Conservation (phyloP, 1,284 basidiomycete genomes). For the Pisolithus thermaeus region DNA sequence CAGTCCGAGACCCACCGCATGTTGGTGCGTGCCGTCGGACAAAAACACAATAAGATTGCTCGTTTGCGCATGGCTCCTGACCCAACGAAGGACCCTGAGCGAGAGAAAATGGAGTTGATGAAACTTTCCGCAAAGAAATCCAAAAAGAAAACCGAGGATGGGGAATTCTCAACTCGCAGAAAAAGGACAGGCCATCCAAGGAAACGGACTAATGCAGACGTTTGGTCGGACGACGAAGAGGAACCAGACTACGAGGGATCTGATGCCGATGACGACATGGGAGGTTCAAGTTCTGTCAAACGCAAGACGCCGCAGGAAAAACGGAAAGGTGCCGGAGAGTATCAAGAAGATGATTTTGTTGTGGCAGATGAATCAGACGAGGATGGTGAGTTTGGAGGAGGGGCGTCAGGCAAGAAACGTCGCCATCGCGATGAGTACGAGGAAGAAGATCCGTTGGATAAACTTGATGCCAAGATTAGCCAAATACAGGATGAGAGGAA, state of each 20-base stretch:
- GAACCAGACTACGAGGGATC: slow-evolving; percentile 51
- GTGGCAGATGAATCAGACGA: slow-evolving; percentile 72
- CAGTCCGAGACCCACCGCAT: slow-evolving; percentile 85
- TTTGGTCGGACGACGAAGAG: slow-evolving; percentile 61
- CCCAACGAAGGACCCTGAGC: slow-evolving; percentile 66
- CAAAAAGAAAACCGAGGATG: slow-evolving; percentile 44
- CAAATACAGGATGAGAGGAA: slow-evolving; percentile 43
- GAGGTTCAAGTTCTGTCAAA: slow-evolving; percentile 29
- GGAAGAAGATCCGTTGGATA: slow-evolving; percentile 58
- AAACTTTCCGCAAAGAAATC: slow-evolving; percentile 61
- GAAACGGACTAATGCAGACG: slow-evolving; percentile 40
- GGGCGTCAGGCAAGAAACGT: slow-evolving; percentile 30
- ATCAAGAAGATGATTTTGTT: slow-evolving; percentile 78
- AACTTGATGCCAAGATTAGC: slow-evolving; percentile 57
- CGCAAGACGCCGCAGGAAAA: slow-evolving; percentile 38
- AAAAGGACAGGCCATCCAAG: slow-evolving; percentile 44
- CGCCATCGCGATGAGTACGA: slow-evolving; percentile 39
- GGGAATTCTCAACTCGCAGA: slow-evolving; percentile 40
- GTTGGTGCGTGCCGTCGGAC: slow-evolving; percentile 81
- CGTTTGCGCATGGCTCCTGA: slow-evolving; percentile 72
- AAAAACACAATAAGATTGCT: slow-evolving; percentile 76
- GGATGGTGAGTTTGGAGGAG: slow-evolving; percentile 42
- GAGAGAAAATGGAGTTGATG: slow-evolving; percentile 63
- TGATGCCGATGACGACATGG: slow-evolving; percentile 44
- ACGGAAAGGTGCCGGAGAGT: slow-evolving; percentile 49